Base-by-base conservation (phyloP, 352 stramenopile species). In the Globisporangium camurandrum region DNA sequence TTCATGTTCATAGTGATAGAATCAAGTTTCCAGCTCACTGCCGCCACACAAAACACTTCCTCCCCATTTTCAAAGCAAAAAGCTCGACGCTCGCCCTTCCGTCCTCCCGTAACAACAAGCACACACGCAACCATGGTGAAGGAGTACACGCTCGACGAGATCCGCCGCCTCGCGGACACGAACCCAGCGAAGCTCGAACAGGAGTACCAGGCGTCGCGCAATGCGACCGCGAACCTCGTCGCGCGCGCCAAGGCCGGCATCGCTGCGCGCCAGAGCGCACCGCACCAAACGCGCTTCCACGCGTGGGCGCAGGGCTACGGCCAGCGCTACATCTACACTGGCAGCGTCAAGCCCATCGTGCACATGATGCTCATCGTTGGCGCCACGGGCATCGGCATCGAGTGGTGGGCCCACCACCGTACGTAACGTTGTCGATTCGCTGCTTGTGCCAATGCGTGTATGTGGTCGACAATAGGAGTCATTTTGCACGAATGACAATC, bases 91-190 rank as follows among this genome's bases (percentile, higher is more conserved):
- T n/a, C n/a, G n/a, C n/a, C n/a, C n/a, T n/a, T n/a, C n/a, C n/a
- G n/a, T n/a, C n/a, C n/a, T n/a, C n/a, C n/a, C n/a, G n/a, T n/a
- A n/a, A n/a, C n/a, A n/a, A n/a, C n/a, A n/a, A n/a, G n/a, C n/a
- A n/a, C n/a, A n/a, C n/a, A n/a, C n/a, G n/a, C n/a, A n/a, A n/a
- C n/a, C 37, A 86, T 86, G 75, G 63, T 60, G 54, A 82, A 82
- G 67, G 75, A 82, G 59, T 88, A 84, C 65, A 86, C 73, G 65
- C 65, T 88, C 50, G 76, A 88, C 64, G 76, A 88, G 49, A 88
- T 88, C 69, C 76, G 76, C 71, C 71, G 73, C 62, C 65, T 88
- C 53, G 73, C 73, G 48, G 76, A 88, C 57, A 81, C 55, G 16
- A 77, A 85, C 66, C 76, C 76, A 38, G 69, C 72, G 54, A 84